A percentile compares a stretch with the other conserved stretches of the same genome.
These are phyloP conservation scores for Colletotrichum sp. DNA, from an alignment of 2,329 filamentous ascomycete genomes.

Conservation along the genomic window DNA sequence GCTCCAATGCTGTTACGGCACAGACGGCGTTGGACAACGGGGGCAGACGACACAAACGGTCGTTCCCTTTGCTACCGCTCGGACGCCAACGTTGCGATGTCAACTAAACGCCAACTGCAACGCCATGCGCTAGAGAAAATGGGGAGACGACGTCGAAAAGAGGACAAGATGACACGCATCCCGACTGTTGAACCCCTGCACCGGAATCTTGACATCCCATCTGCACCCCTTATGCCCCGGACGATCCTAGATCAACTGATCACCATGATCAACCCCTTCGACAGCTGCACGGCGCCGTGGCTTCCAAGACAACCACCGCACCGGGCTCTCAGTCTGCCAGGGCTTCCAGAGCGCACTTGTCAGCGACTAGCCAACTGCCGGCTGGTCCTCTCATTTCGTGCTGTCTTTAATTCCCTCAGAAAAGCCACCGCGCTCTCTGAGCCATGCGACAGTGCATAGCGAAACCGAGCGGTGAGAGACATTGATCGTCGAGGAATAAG, in stretches of 20 bases:
- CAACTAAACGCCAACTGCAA: neutral
- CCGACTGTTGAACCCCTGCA: neutral
- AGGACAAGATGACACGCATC: neutral
- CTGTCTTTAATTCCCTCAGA: neutral
- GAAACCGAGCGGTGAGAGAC: neutral
- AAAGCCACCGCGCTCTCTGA: neutral
- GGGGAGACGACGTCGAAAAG: neutral
- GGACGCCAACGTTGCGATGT: neutral
- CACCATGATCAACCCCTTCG: slow-evolving; percentile 7
- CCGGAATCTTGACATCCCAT: slow-evolving; percentile 7
- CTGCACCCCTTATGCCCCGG: slow-evolving; percentile 2
- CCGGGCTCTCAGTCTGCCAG: neutral
- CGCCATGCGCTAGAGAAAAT: neutral
- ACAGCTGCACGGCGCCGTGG: neutral
- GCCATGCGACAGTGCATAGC: slow-evolving; percentile 1
- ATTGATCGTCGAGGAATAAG: neutral
- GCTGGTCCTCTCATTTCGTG: neutral
- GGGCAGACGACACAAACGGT: neutral
- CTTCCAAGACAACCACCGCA: neutral
- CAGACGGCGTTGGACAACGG: neutral
- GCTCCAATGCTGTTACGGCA: neutral
- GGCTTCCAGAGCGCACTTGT: neutral
- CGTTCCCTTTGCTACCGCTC: neutral
- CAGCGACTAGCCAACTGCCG: neutral
- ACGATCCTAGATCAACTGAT: slow-evolving; percentile 16